Evolutionary conservation across 1,139 yeast species (phyloP).

Genomic region (Yamadazyma spencermartinsiae): DNA sequence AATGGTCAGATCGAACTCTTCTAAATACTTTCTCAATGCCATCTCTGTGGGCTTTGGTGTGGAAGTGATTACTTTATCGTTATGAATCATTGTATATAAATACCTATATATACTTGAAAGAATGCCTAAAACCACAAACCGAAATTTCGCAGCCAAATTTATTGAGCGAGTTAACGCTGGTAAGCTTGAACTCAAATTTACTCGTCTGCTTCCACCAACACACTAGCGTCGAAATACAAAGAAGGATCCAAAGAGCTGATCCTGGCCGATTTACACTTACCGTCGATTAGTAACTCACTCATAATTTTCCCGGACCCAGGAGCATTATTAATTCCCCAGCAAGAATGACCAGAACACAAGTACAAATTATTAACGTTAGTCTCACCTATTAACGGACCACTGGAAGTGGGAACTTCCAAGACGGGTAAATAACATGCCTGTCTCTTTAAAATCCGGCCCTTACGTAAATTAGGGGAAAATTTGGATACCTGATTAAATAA

Average conservation of each 20-base stretch:
- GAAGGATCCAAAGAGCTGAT: conserved; percentile 82
- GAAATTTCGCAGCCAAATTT: neutral
- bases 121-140: neutral
- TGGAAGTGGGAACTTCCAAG: conserved; percentile 83
- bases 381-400: conserved; percentile 93
- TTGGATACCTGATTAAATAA: conserved; percentile 80
- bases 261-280: conserved; percentile 77
- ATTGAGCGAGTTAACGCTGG: too few relatives aligned
- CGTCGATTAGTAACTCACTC: conserved; percentile 86
- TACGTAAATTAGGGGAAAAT: conserved; percentile 66
- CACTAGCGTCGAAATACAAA: conserved; percentile 76
- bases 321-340: conserved; percentile 98
- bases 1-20: conserved; percentile 1
- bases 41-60: neutral
- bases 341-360: conserved; percentile 90
- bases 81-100: neutral
- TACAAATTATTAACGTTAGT: conserved; percentile 79
- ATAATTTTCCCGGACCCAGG: conserved; percentile 94
- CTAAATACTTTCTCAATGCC: neutral
- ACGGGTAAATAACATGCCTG: conserved; percentile 98
- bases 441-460: conserved; percentile 75
- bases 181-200: too few relatives aligned
- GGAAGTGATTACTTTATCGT: neutral
- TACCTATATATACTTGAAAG: too few relatives aligned
- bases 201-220: conserved; percentile 30